A percentile compares a stretch with the other conserved stretches of the same genome.
These are phyloP conservation scores for Chlorella vulgaris DNA, from an alignment of 139 green algal species.

Conservation along the genomic window DNA sequence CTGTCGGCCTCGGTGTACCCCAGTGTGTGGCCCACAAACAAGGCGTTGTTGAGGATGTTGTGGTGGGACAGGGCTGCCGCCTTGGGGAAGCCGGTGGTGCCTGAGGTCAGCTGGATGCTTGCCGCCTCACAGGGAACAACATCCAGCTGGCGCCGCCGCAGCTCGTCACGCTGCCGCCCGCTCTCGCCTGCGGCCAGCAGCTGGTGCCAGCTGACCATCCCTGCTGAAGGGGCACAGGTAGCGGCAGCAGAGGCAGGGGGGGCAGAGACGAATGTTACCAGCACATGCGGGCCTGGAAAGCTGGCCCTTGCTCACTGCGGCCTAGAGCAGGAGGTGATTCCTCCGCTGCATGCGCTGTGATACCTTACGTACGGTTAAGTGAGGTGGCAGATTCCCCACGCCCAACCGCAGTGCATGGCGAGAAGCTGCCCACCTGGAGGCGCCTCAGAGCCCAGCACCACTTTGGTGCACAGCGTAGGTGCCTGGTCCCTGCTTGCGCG, in stretches of 20 bases:
- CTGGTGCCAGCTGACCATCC: slow-evolving; percentile 22
- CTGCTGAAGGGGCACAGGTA: background rate
- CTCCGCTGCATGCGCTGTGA: background rate
- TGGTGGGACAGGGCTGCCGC: slow-evolving; percentile 39
- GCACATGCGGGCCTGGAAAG: too few species aligned
- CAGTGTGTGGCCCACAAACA: background rate
- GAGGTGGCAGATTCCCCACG: too few species aligned
- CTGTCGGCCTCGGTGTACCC: slow-evolving; percentile 18
- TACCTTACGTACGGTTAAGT: too few species aligned
- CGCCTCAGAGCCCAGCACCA: slow-evolving; percentile 25
- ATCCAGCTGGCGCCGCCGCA: background rate
- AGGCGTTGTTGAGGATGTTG: slow-evolving; percentile 46
- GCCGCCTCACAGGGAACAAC: background rate
- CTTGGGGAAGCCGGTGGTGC: slow-evolving; percentile 39
- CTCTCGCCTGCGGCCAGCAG: slow-evolving; percentile 10
- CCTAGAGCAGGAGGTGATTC: too few species aligned
- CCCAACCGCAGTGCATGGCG: too few species aligned
- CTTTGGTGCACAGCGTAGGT: slow-evolving; percentile 14
- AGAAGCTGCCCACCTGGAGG: background rate
- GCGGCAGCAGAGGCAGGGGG: background rate
- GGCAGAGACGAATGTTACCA: too few species aligned
- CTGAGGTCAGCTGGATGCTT: slow-evolving; percentile 47
- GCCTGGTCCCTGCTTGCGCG: background rate
- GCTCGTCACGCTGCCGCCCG: background rate
- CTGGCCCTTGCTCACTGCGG: too few species aligned